These are phyloP conservation scores for Poa pratensis DNA, from an alignment of 176 grass and related monocot genomes.

Conservation along the genomic window DNA sequence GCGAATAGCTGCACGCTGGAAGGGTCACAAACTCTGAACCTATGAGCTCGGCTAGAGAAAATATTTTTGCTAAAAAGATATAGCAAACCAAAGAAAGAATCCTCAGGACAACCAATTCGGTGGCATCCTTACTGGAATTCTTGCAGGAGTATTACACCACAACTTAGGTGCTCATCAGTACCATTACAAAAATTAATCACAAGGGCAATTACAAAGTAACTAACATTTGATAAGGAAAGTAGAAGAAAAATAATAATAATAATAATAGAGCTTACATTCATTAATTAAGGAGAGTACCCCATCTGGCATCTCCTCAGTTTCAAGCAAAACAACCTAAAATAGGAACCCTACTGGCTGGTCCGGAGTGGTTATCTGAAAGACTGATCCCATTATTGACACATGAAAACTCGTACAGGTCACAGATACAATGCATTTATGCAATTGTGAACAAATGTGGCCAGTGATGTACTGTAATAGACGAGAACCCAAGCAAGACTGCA, in stretches of 20 bases:
- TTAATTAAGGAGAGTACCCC: not conserved
- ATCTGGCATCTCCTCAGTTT: not conserved
- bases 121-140: not conserved
- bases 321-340: conserved; percentile 7
- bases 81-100: not conserved
- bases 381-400: not conserved
- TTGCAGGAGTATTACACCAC: not conserved
- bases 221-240: not conserved
- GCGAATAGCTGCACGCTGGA: too few relatives aligned
- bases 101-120: not conserved
- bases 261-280: not conserved
- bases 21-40: not conserved
- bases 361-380: not conserved
- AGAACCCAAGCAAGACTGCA: not conserved
- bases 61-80: not conserved
- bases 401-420: not conserved
- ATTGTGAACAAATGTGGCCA: not conserved
- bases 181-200: not conserved
- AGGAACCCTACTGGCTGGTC: not conserved
- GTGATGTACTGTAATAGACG: not conserved
- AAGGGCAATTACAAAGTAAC: not conserved
- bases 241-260: not conserved
- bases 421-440: not conserved
- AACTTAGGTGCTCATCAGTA: not conserved
- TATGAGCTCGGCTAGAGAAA: not conserved